Evolutionary conservation across 176 grass and related monocot genomes (phyloP).

Genomic region (barley (Hordeum vulgare)): DNA sequence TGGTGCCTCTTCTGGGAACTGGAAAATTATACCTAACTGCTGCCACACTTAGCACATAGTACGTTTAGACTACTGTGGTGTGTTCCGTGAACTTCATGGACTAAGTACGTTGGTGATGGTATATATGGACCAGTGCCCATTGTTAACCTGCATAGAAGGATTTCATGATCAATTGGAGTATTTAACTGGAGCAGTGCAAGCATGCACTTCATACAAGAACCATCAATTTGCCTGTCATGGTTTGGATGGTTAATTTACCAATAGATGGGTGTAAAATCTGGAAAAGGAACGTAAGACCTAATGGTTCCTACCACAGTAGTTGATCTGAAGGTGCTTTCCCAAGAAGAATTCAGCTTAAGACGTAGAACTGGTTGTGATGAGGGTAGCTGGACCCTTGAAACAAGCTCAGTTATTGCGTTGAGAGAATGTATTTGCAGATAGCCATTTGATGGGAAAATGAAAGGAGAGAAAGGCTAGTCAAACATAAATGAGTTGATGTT

Average conservation of each 20-base stretch:
- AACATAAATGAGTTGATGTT: slow-evolving; percentile 33
- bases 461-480: slow-evolving; percentile 21
- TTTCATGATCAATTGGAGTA: slow-evolving; percentile 9
- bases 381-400: slow-evolving; percentile 26
- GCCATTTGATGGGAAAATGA: slow-evolving; percentile 20
- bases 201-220: slow-evolving; percentile 9
- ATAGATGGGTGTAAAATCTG: slow-evolving; percentile 24
- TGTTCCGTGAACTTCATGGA: slow-evolving; percentile 5
- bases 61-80: slow-evolving; percentile 13
- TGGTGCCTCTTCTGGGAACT: not conserved
- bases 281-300: slow-evolving; percentile 15
- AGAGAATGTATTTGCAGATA: slow-evolving; percentile 27
- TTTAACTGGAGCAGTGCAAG: slow-evolving; percentile 29
- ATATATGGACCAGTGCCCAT: slow-evolving; percentile 11
- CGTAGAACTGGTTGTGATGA: slow-evolving; percentile 13
- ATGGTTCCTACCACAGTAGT: slow-evolving; percentile 27
- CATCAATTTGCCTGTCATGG: not conserved
- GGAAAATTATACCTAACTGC: slow-evolving; percentile 18
- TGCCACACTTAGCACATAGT: slow-evolving; percentile 18
- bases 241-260: slow-evolving; percentile 20
- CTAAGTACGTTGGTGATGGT: slow-evolving; percentile 6
- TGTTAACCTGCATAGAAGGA: slow-evolving; percentile 33
- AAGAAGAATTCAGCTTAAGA: slow-evolving; percentile 26
- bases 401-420: not conserved
- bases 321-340: slow-evolving; percentile 23